Evolutionary conservation across 352 stramenopile species (phyloP), one percentile per base, ranked within the genome.

Genomic region (Blastocystis hominis): DNA sequence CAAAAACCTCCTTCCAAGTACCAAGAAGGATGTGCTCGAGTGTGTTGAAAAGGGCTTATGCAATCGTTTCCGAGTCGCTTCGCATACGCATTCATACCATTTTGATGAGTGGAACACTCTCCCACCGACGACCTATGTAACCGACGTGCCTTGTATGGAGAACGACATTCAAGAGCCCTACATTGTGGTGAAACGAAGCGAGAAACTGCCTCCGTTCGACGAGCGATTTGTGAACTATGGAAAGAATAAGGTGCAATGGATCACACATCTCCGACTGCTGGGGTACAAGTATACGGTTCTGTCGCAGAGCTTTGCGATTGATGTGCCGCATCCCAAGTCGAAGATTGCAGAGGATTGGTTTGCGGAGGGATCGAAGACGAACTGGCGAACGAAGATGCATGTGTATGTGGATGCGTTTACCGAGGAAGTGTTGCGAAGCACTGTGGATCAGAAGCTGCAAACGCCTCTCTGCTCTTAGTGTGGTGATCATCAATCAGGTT

Each of bases 241-340:
- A 38, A 90, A 90, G 86, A 90, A 90, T 69, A 90, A 90, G 59
- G 80, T 90, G 2, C 50, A 90, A n/a, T 88, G 42, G 17, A 47
- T 89, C 64, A 36, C 78, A 2, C 88, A 90, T 47, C 38, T 90
- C 1, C 63, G 80, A 17, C n/a, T 80, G 62, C 64, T 88, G 44
- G 75, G 75, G 42, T 90, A 69, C 47, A 87, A 89, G 30, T 90
- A 88, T 30, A 86, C 56, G 24, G 88, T 90, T 4, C 70, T 90
- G 15, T 84, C 86, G 3, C 86, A 80, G n/a, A 72, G 53, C 24
- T 90, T 90, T 47, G 62, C 89, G 17, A 79, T 89, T 20, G 79
- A 90, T 64, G 75, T 90, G 34, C 88, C 88, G 2, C 88, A 90
- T 70, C 88, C 88, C 7, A 86, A 46, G 56, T 86, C 76, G 63